These are phyloP conservation scores for Solanum ossicruentum DNA, from an alignment of 257 asterid species.

Conservation along the genomic window DNA sequence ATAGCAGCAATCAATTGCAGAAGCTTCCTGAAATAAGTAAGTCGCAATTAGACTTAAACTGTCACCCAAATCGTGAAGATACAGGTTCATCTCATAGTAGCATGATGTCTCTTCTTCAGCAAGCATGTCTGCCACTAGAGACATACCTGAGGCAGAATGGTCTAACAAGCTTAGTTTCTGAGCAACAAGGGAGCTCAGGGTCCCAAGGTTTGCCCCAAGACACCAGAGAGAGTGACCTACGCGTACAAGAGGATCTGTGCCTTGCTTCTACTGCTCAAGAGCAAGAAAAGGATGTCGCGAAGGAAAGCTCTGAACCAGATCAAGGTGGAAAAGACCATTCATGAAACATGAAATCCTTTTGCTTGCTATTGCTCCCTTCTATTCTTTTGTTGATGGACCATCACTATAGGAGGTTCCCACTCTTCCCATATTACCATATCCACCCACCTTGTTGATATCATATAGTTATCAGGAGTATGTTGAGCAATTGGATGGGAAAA, in stretches of 20 bases:
- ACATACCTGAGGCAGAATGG: slow-evolving; percentile 76
- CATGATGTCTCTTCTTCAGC: slow-evolving; percentile 74
- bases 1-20: slow-evolving; percentile 21
- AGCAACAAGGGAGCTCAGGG: slow-evolving; percentile 35
- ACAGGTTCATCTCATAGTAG: slow-evolving; percentile 30
- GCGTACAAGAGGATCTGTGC: slow-evolving; percentile 19
- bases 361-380: background rate
- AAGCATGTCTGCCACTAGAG: slow-evolving; percentile 80
- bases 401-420: background rate
- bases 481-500: background rate
- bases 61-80: slow-evolving; percentile 45
- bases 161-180: slow-evolving; percentile 60
- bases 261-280: slow-evolving; percentile 18
- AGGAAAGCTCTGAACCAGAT: slow-evolving; percentile 16
- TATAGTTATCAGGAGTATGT: background rate
- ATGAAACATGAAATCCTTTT: background rate
- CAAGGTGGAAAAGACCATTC: slow-evolving; percentile 10
- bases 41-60: slow-evolving; percentile 57
- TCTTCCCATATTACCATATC: background rate
- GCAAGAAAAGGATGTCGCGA: slow-evolving; percentile 27
- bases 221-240: slow-evolving; percentile 19
- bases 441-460: background rate
- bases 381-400: background rate
- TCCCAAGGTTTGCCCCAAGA: slow-evolving; percentile 13
- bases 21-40: slow-evolving; percentile 27